phyloP scores from a whole-genome alignment of 768 basidiomycete species.

The Xerocomellus chrysenteron region DNA sequence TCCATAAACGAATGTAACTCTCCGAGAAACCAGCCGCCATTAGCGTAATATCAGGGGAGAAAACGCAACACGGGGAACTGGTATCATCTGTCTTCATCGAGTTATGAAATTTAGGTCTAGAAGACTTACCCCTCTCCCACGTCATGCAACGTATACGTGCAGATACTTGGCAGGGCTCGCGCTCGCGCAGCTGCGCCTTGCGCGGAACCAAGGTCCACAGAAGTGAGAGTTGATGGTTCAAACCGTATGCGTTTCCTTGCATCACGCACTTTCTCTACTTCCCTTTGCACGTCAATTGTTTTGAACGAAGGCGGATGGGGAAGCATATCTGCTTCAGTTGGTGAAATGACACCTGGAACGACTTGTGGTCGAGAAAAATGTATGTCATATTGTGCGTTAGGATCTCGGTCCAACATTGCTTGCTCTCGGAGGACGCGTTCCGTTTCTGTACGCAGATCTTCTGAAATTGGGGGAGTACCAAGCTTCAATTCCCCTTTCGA shows the following conservation, averaged over 20 bases:
- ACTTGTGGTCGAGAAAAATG: slow-evolving; percentile 49
- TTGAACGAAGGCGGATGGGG: slow-evolving; percentile 85
- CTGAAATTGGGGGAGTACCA: slow-evolving; percentile 74
- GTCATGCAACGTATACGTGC: slow-evolving; percentile 93
- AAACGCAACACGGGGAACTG: slow-evolving; percentile 82
- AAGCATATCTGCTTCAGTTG: slow-evolving; percentile 67
- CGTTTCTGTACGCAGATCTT: slow-evolving; percentile 79
- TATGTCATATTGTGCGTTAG: slow-evolving; percentile 63
- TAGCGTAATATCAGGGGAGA: slow-evolving; percentile 87
- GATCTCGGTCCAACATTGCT: slow-evolving; percentile 71
- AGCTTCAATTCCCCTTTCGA: slow-evolving; percentile 81
- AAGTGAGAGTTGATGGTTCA: slow-evolving; percentile 66
- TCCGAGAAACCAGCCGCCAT: slow-evolving; percentile 96
- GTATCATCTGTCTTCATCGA: slow-evolving; percentile 11
- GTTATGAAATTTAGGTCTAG: not conserved
- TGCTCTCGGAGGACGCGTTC: slow-evolving; percentile 80
- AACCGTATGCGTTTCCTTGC: slow-evolving; percentile 88
- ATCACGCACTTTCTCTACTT: slow-evolving; percentile 87
- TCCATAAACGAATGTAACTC: slow-evolving; percentile 95
- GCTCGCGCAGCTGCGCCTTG: slow-evolving; percentile 55
- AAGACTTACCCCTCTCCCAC: slow-evolving; percentile 83
- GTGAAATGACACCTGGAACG: slow-evolving; percentile 58
- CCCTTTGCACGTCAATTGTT: slow-evolving; percentile 83
- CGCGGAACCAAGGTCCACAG: slow-evolving; percentile 55
- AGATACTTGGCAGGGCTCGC: slow-evolving; percentile 85